These are phyloP conservation scores for Xylariales sp. DNA, from an alignment of 2,329 filamentous ascomycete species.

Conservation along the genomic window DNA sequence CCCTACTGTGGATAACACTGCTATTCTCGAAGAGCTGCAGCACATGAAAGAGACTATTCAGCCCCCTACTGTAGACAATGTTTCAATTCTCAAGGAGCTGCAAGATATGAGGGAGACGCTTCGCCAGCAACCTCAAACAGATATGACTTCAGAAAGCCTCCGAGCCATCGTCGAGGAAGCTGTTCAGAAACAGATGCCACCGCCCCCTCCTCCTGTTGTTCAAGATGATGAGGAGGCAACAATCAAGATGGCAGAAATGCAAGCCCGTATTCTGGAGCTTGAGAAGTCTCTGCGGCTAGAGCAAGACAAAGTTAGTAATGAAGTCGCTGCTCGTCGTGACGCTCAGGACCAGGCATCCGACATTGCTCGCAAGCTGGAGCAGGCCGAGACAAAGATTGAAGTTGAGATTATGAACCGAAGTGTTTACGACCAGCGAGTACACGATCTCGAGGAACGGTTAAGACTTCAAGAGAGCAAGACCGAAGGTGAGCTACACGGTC, in stretches of 20 bases:
- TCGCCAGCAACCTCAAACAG: constrained; percentile 35
- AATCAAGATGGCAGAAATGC: constrained; percentile 53
- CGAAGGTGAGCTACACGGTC: constrained; percentile 59
- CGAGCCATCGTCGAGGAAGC: constrained; percentile 60
- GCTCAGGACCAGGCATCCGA: constrained; percentile 52
- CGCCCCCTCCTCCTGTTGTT: constrained; percentile 38
- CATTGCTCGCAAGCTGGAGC: constrained; percentile 48
- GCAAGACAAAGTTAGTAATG: constrained; percentile 43
- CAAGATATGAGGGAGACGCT: constrained; percentile 57
- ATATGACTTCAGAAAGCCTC: constrained; percentile 49
- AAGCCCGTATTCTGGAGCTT: constrained; percentile 46
- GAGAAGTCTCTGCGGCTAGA: constrained; percentile 22
- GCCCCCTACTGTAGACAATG: constrained; percentile 31
- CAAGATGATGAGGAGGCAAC: constrained; percentile 47
- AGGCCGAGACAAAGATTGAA: constrained; percentile 55
- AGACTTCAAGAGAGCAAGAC: constrained; percentile 58
- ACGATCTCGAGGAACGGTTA: constrained; percentile 66
- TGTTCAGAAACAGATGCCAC: constrained; percentile 52
- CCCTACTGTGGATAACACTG: too few species aligned
- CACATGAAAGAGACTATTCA: constrained; percentile 54
- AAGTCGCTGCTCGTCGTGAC: constrained; percentile 41
- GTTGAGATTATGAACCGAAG: constrained; percentile 59
- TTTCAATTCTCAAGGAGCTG: constrained; percentile 62
- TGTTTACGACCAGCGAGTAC: constrained; percentile 55
- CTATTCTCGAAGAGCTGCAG: constrained; percentile 63